These are phyloP conservation scores for Cyberlindnera mississippiensis DNA, from an alignment of 805 yeast species.

Conservation along the genomic window DNA sequence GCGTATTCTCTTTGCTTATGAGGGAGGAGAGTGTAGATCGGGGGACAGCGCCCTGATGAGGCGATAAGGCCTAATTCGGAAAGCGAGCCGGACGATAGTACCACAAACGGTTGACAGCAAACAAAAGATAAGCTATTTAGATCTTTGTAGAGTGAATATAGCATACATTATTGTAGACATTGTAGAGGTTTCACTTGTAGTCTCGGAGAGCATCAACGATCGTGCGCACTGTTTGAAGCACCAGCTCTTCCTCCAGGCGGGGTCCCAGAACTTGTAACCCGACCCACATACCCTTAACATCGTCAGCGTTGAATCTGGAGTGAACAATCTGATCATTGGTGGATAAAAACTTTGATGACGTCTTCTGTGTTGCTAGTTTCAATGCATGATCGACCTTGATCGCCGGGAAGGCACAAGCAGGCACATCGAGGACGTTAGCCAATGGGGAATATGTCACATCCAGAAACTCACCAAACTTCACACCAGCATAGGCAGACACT, in stretches of 20 bases:
- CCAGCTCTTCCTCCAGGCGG: slow-evolving; percentile 22
- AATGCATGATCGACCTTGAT: slow-evolving; percentile 40
- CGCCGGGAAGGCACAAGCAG: slow-evolving; percentile 56
- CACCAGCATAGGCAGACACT: slow-evolving; percentile 37
- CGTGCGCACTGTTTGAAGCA: slow-evolving; percentile 12
- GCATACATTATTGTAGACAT: not conserved
- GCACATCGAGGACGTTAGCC: slow-evolving; percentile 53
- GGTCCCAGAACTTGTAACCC: slow-evolving; percentile 25
- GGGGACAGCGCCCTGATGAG: not conserved
- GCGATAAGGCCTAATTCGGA: slow-evolving; percentile 11
- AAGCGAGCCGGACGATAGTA: slow-evolving; percentile 5
- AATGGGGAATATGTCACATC: slow-evolving; percentile 52
- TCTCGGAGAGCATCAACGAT: slow-evolving; percentile 2
- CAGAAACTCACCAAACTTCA: slow-evolving; percentile 35
- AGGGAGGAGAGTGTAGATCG: too few species aligned
- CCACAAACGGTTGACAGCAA: not conserved
- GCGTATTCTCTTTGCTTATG: too few species aligned
- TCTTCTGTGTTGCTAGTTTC: slow-evolving; percentile 16
- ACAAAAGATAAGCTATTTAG: not conserved
- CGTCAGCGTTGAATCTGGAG: slow-evolving; percentile 34
- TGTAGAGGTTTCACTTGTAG: too few species aligned
- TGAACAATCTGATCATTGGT: slow-evolving; percentile 27
- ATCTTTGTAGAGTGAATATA: not conserved
- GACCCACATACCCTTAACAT: not conserved
- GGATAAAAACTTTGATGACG: not conserved